These are phyloP conservation scores for Parathielavia hyrcaniae DNA, from an alignment of 495 filamentous ascomycete genomes.

Conservation along the genomic window DNA sequence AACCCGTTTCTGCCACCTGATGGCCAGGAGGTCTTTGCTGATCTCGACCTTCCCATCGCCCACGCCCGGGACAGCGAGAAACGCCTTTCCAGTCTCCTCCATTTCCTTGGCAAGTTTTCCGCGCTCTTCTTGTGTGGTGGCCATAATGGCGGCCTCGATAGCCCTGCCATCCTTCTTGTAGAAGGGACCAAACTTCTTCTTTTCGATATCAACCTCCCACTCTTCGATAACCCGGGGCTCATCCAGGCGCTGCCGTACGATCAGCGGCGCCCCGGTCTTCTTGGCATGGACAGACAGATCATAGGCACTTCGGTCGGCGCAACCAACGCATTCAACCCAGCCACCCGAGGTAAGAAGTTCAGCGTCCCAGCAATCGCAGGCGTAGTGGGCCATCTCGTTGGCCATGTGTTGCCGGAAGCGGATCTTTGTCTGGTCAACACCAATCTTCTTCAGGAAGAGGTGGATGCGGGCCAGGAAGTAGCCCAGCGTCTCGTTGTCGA, in stretches of 20 bases:
- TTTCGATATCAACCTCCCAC: conserved; percentile 69
- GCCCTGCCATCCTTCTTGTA: conserved; percentile 77
- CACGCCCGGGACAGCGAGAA: conserved; percentile 55
- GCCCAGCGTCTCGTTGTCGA: conserved; percentile 82
- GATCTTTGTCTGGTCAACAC: conserved; percentile 63
- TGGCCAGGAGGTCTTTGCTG: conserved; percentile 60
- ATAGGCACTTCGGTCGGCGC: conserved; percentile 75
- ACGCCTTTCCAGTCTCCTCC: conserved; percentile 57
- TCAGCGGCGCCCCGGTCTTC: conserved; percentile 68
- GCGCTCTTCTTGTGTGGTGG: conserved; percentile 60
- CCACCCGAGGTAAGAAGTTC: conserved; percentile 72
- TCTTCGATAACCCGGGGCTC: conserved; percentile 62
- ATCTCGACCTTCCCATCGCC: conserved; percentile 56
- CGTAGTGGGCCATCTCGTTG: conserved; percentile 76
- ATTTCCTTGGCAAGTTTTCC: conserved; percentile 64
- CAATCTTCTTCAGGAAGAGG: conserved; percentile 63
- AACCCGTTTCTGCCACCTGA: conserved; percentile 62
- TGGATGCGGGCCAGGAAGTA: conserved; percentile 80
- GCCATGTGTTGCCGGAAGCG: conserved; percentile 83
- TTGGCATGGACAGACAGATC: conserved; percentile 74
- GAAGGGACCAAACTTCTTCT: conserved; percentile 74
- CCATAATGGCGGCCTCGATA: conserved; percentile 62
- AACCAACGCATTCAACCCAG: conserved; percentile 84
- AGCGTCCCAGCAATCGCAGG: conserved; percentile 77
- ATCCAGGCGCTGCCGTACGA: conserved; percentile 58